phyloP scores from a whole-genome alignment of 163 green algal genomes.

The Trebouxiophyceae sp. region DNA sequence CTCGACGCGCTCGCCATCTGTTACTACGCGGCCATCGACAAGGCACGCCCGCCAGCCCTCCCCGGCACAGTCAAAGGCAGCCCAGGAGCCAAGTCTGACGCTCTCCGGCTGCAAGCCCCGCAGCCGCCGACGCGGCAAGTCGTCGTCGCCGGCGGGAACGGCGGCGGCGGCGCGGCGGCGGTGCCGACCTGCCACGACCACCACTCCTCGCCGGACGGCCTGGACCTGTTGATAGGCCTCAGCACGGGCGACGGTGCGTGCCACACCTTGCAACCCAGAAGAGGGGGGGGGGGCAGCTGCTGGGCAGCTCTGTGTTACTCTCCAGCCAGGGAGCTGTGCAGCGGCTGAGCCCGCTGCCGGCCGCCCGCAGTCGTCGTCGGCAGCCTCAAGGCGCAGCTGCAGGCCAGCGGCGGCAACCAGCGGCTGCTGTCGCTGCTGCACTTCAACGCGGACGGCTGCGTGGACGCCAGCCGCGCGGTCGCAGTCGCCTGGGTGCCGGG shows the following conservation, averaged over 20 bases:
- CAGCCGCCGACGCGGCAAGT: no score
- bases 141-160: no score
- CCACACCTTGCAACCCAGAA: no score
- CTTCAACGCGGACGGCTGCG: conserved; percentile 16
- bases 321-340: no score
- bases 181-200: conserved; percentile 17
- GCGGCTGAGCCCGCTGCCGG: conserved; percentile 4
- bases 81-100: no score
- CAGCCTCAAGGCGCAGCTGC: neutral
- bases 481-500: conserved; percentile 29
- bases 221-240: conserved; percentile 33
- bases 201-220: conserved; percentile 14
- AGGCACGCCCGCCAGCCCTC: no score
- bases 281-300: no score
- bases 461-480: conserved; percentile 13
- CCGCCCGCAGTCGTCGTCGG: conserved; percentile 16
- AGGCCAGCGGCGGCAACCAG: neutral
- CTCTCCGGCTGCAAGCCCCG: no score
- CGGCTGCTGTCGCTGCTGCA: conserved; percentile 2
- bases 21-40: conserved; percentile 12
- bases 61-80: no score
- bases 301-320: no score
- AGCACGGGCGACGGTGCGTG: conserved; percentile 30
- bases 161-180: neutral
- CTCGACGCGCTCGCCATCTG: conserved; percentile 9